Evolutionary conservation across 495 filamentous ascomycete genomes (phyloP).

Genomic region (Aspergillus steynii): DNA sequence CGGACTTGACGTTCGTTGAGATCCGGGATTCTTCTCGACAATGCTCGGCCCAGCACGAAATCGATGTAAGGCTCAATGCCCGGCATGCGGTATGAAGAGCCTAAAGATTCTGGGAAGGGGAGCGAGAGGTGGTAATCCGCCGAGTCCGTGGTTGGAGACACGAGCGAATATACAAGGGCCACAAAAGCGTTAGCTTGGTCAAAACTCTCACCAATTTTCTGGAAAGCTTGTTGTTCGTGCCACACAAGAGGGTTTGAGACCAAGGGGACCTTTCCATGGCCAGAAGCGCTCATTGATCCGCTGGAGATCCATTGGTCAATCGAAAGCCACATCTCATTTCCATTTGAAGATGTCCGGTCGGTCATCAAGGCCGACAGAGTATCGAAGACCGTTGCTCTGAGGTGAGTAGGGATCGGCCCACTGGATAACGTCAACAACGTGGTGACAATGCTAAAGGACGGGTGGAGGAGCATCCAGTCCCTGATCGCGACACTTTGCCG

Average conservation of each 20-base stretch:
- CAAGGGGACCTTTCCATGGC: conserved; percentile 36
- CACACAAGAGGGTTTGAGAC: conserved; percentile 39
- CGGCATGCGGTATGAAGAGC: conserved; percentile 72
- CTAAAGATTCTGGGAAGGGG: conserved; percentile 86
- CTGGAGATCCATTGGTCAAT: conserved; percentile 74
- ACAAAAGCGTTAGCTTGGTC: conserved; percentile 84
- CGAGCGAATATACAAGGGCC: conserved; percentile 65
- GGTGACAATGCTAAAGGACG: conserved; percentile 60
- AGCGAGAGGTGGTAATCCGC: conserved; percentile 59
- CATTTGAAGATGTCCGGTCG: conserved; percentile 58
- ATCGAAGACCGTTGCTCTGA: conserved; percentile 75
- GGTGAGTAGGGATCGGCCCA: conserved; percentile 65
- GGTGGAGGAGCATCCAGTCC: conserved; percentile 65
- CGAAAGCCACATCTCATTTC: conserved; percentile 65
- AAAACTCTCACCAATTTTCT: conserved; percentile 65
- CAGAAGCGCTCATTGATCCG: conserved; percentile 42
- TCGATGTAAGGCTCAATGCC: conserved; percentile 93
- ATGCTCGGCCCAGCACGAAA: conserved; percentile 75
- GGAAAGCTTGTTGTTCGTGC: conserved; percentile 55
- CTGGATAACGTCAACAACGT: conserved; percentile 69
- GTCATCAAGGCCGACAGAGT: conserved; percentile 67
- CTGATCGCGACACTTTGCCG: conserved; percentile 66
- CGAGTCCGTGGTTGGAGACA: conserved; percentile 57
- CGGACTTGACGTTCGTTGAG: conserved; percentile 60
- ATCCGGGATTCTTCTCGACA: conserved; percentile 61